Base-by-base conservation (phyloP, 2,329 filamentous ascomycete species). In the Hypoxylon sp. region DNA sequence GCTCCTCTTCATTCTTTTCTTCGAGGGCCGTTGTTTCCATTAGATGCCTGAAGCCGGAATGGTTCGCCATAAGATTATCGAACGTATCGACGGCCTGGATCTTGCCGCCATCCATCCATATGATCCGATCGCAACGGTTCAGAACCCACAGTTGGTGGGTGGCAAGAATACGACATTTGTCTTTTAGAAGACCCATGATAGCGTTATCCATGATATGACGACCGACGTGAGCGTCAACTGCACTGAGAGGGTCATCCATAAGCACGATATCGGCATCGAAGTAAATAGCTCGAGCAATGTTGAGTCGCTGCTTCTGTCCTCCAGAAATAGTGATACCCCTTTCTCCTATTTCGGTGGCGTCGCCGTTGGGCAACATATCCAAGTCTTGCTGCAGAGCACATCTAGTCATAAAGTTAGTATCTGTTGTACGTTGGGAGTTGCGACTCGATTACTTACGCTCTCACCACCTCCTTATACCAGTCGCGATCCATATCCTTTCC, bases 131-230 rank as follows among this genome's bases (percentile, higher is more conserved):
- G 71, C 93, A 97, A 32, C 93, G 89, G 74, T 86, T 93, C 5
- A 98, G 85, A 5, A 98, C 94, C 82, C 96, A 95, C 13, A 98
- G 86, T 76, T 98, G 94, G 77, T 99, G 95, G 0, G 95, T 99
- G 0, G 94, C 95, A 30, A 99, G 83, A 32, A 98, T 90, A 19
- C 95, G 87, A 73, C 93, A 95, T 78, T 97, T 97, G 78, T 94
- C 86, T 71, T 91, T 92, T 56, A 98, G 82, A 8, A 98, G 83
- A 6, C 94, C 94, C 60, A 93, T 88, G 56, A 99, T 97, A 41
- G 94, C 94, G 63, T 97, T 90, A 76, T 98, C 94, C 80, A 98
- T 97, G 71, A 99, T 90, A 73, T 91, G 88, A 1, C 87, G 84
- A 11, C 89, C 89, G 39, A 91, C 89, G 65, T 91, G 88, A 19